Evolutionary conservation across 495 filamentous ascomycete genomes (phyloP), one percentile per base, ranked within the genome.

Genomic region (Mycothermus thermophilus): DNA sequence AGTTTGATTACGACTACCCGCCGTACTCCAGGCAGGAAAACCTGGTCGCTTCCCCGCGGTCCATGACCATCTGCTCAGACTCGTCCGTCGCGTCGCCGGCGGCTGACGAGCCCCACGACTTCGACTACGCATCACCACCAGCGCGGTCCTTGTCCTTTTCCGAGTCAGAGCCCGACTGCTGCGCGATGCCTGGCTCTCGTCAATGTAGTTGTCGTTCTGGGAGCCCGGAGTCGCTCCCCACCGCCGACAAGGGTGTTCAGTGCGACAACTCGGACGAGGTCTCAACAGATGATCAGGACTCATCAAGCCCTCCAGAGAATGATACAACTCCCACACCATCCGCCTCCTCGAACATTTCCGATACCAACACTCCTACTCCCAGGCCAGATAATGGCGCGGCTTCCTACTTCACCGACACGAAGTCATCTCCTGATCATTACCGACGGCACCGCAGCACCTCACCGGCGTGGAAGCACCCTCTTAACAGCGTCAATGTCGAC

Each of bases 51-150:
- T 68, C 62, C 16, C 63, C 59, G 32, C 61, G 60, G 33, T 65
- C 62, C 5, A 62, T 65, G 42, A 64, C 62, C 16, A 64, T 60
- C 52, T 63, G 57, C 32, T 64, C 63, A 14, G 57, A 63, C 17
- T 53, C 55, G 11, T 62, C 64, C 3, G 47, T 35, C 11, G 47
- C 41, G 4, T 63, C 58, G 5, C 47, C 41, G 3, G 38, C 34
- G n/a, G 44, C n/a, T n/a, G n/a, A 55, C 21, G n/a, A 34, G 4
- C 13, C 24, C 9, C 42, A 50, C 21, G 34, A 49, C 24, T 32
- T 40, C 30, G 47, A 47, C 37, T 40, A 46, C 23, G 35, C 53
- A 16, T 24, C 45, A 34, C 49, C 40, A 17, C 13, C 50, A 14
- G 62, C 63, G 5, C 62, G 62, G 2, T 53, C 53, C 7, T 38